These are phyloP conservation scores for Suillus luteus DNA, from an alignment of 768 basidiomycete genomes.

Conservation along the genomic window DNA sequence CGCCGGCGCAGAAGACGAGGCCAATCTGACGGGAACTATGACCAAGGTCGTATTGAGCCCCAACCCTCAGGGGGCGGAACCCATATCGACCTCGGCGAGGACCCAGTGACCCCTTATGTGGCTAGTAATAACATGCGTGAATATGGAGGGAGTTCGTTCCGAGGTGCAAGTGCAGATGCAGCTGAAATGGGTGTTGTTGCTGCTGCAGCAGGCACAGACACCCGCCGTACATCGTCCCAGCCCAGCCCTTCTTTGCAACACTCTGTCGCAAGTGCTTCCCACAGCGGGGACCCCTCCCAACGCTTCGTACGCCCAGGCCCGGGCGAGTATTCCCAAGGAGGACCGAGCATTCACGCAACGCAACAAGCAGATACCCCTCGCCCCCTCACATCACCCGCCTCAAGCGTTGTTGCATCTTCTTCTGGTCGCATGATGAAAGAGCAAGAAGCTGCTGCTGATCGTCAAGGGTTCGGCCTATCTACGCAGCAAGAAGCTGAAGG, in stretches of 20 bases:
- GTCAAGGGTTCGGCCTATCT: neutral
- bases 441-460: neutral
- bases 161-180: conserved; percentile 4
- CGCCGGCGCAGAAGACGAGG: conserved; percentile 28
- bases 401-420: neutral
- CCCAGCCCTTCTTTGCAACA: conserved; percentile 16
- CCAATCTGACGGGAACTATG: conserved; percentile 52
- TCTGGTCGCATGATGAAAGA: neutral
- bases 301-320: conserved; percentile 4
- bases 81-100: conserved; percentile 26
- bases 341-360: conserved; percentile 15
- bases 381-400: conserved; percentile 22
- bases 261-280: conserved; percentile 12
- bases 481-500: neutral
- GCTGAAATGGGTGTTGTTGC: neutral
- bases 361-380: conserved; percentile 21
- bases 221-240: neutral
- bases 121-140: too few relatives aligned
- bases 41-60: conserved; percentile 43
- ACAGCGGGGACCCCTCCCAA: conserved; percentile 10
- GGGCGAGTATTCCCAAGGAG: neutral
- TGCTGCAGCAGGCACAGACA: neutral
- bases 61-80: conserved; percentile 27
- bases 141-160: conserved; percentile 18
- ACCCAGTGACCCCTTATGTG: too few relatives aligned